Evolutionary conservation across 2,329 filamentous ascomycete species (phyloP).

Genomic region (Paraphoma sp.): DNA sequence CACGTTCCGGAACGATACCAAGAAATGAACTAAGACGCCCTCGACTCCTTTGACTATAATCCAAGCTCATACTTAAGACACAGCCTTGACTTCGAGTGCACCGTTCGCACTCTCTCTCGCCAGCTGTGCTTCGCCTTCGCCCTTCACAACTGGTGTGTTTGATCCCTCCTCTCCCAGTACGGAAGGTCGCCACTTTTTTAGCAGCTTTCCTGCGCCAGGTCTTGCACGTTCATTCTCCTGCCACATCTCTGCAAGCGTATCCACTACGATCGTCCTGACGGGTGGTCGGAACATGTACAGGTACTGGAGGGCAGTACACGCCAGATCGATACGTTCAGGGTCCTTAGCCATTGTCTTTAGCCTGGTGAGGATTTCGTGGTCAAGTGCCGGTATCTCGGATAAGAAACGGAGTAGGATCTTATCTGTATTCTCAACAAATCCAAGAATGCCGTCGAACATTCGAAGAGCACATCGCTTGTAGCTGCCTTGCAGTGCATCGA

Average conservation of each 20-base stretch:
- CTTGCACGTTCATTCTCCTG: slow-evolving; percentile 54
- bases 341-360: slow-evolving; percentile 70
- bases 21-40: no score
- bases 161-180: slow-evolving; percentile 42
- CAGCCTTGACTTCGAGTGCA: slow-evolving; percentile 36
- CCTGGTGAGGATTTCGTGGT: slow-evolving; percentile 71
- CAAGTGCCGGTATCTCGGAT: slow-evolving; percentile 86
- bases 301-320: slow-evolving; percentile 48
- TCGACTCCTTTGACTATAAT: no score
- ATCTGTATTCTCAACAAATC: slow-evolving; percentile 90
- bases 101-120: slow-evolving; percentile 35
- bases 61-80: slow-evolving; percentile 11
- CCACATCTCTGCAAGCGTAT: slow-evolving; percentile 66
- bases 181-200: slow-evolving; percentile 63
- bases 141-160: slow-evolving; percentile 24
- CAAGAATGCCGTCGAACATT: slow-evolving; percentile 86
- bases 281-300: slow-evolving; percentile 59
- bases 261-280: slow-evolving; percentile 62
- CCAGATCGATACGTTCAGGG: slow-evolving; percentile 65
- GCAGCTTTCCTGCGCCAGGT: slow-evolving; percentile 59
- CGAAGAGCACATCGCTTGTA: slow-evolving; percentile 82
- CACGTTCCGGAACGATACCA: no score
- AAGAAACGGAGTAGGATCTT: slow-evolving; percentile 89
- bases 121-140: slow-evolving; percentile 20
- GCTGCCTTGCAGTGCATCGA: slow-evolving; percentile 52